Percentiles rank a stretch among this genome's conserved stretches.
These are phyloP conservation scores for Pyricularia sp. DNA, from an alignment of 2,329 filamentous ascomycete genomes.

Conservation along the genomic window DNA sequence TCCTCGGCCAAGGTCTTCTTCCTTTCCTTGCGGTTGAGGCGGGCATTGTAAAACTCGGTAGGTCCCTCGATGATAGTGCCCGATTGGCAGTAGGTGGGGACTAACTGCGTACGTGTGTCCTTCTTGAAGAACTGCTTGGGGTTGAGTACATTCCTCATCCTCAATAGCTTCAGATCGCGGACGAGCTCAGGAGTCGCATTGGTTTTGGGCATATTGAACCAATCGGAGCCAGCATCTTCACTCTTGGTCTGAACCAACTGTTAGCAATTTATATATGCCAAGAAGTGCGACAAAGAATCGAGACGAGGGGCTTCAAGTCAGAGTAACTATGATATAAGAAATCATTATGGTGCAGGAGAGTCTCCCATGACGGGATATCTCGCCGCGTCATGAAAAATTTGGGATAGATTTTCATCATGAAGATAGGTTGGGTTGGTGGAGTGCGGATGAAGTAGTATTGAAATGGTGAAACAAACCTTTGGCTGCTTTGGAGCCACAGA, in stretches of 20 bases:
- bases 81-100: slow-evolving; percentile 77
- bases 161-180: slow-evolving; percentile 75
- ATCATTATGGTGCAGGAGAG: slow-evolving; percentile 51
- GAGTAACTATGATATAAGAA: slow-evolving; percentile 60
- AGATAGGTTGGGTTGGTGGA: slow-evolving; percentile 9
- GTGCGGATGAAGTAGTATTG: background rate
- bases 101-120: slow-evolving; percentile 52
- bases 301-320: slow-evolving; percentile 29
- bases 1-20: slow-evolving; percentile 82
- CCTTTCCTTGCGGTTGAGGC: slow-evolving; percentile 75
- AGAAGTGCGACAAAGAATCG: slow-evolving; percentile 10
- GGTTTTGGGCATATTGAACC: slow-evolving; percentile 82
- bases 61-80: slow-evolving; percentile 81
- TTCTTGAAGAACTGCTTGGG: slow-evolving; percentile 89
- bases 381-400: slow-evolving; percentile 59
- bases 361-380: slow-evolving; percentile 68
- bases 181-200: slow-evolving; percentile 66
- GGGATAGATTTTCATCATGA: slow-evolving; percentile 68
- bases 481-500: slow-evolving; percentile 12
- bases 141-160: slow-evolving; percentile 80
- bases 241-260: slow-evolving; percentile 15
- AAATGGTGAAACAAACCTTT: slow-evolving; percentile 16
- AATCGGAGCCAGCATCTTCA: slow-evolving; percentile 60
- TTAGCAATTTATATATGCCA: slow-evolving; percentile 10
- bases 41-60: slow-evolving; percentile 71